Percentiles rank a stretch among this genome's conserved stretches.
These are phyloP conservation scores for Tetrapisispora nanseiensis DNA, from an alignment of 805 yeast genomes.

Conservation along the genomic window DNA sequence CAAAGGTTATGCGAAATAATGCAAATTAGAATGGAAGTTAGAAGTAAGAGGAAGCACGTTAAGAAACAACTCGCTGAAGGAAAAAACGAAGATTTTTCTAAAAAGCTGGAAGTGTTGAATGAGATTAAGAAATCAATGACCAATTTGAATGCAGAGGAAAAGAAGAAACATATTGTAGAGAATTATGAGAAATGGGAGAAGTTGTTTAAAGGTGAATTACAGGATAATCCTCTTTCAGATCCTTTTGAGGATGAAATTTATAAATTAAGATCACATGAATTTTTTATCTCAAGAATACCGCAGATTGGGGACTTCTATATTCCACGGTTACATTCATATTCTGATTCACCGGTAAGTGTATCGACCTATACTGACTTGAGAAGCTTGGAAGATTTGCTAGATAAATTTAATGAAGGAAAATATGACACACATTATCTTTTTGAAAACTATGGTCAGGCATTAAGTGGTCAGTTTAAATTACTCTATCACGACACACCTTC, in stretches of 20 bases:
- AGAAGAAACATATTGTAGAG: constrained; percentile 1
- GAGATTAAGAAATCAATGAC: constrained; percentile 14
- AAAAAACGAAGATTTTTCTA: constrained; percentile 16
- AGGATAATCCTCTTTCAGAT: constrained; percentile 16
- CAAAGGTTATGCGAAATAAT: constrained; percentile 13
- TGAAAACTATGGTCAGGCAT: constrained; percentile 15
- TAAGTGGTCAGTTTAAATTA: constrained; percentile 19
- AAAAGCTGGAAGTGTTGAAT: constrained; percentile 14
- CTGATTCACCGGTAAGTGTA: constrained; percentile 7
- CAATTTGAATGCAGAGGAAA: constrained; percentile 10
- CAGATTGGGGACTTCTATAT: constrained; percentile 23
- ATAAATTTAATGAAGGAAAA: constrained; percentile 17
- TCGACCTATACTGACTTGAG: constrained; percentile 17
- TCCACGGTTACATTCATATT: constrained; percentile 19
- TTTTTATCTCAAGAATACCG: constrained; percentile 21
- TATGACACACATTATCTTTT: constrained; percentile 16
- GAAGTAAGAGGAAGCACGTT: constrained; percentile 15
- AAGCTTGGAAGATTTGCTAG: constrained; percentile 11
- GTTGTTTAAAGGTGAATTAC: constrained; percentile 16
- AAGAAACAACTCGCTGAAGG: constrained; percentile 18
- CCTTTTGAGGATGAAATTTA: constrained; percentile 20
- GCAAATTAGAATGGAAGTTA: constrained; percentile 12
- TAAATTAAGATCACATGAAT: constrained; percentile 18
- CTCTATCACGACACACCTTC: constrained; percentile 22
- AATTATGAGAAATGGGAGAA: constrained; percentile 14